Evolutionary conservation across 129 eudicot species (phyloP).

Genomic region (Tanacetum coccineum): DNA sequence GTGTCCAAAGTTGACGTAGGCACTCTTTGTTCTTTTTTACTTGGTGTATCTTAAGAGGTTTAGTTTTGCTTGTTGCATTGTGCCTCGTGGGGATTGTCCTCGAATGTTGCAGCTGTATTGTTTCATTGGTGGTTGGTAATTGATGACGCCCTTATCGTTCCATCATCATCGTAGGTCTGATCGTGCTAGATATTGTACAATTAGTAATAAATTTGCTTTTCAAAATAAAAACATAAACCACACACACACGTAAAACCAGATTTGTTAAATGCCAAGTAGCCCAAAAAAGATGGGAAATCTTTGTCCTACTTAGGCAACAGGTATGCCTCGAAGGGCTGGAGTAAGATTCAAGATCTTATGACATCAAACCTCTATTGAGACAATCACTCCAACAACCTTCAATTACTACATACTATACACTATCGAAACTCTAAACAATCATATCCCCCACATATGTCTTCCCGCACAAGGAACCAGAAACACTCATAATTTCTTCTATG

Average conservation of each 20-base stretch:
- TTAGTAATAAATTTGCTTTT: no score
- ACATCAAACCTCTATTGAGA: slow-evolving; percentile 27
- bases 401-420: not conserved
- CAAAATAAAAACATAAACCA: no score
- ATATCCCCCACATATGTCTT: slow-evolving; percentile 5
- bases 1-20: no score
- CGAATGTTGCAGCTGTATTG: no score
- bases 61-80: no score
- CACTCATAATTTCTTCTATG: not conserved
- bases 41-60: no score
- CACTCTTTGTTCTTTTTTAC: no score
- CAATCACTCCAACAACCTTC: slow-evolving; percentile 44
- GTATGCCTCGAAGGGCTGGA: slow-evolving; percentile 53
- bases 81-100: no score
- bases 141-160: no score
- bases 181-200: no score
- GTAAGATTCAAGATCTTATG: slow-evolving; percentile 28
- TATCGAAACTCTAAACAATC: not conserved
- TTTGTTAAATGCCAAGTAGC: not conserved
- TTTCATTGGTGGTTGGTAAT: no score
- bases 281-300: slow-evolving; percentile 43
- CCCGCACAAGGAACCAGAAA: not conserved
- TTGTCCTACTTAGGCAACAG: slow-evolving; percentile 48
- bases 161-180: no score
- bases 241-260: not conserved